A percentile compares a stretch with the other conserved stretches of the same genome.
Conservation (phyloP, 768 basidiomycete genomes). For the Kockovaella imperatae region DNA sequence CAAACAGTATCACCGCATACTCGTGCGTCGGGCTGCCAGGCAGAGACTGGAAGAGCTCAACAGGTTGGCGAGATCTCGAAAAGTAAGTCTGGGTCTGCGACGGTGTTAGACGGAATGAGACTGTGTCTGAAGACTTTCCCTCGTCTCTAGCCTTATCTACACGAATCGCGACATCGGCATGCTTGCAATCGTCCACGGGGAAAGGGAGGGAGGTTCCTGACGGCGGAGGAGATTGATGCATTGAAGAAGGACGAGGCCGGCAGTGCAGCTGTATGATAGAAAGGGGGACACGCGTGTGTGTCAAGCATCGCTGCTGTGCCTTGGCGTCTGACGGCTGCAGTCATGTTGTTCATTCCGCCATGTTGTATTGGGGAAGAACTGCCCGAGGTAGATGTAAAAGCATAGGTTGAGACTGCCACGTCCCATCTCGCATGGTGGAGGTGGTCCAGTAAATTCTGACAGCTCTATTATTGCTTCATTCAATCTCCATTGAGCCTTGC, state of each 20-base stretch:
- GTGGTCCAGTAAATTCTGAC: too few relatives aligned
- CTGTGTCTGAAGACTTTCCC: neutral
- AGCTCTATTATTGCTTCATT: too few relatives aligned
- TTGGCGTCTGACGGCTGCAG: too few relatives aligned
- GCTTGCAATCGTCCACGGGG: constrained; percentile 95
- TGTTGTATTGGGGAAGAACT: too few relatives aligned
- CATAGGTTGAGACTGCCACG: too few relatives aligned
- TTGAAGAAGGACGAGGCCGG: constrained; percentile 34
- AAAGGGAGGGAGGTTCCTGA: constrained; percentile 94
- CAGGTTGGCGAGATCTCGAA: constrained; percentile 81
- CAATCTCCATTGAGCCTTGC: too few relatives aligned
- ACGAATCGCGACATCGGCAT: constrained; percentile 95
- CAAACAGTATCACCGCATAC: constrained; percentile 97
- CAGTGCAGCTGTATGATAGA: constrained; percentile 1
- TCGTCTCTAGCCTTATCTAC: constrained; percentile 74
- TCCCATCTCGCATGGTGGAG: too few relatives aligned
- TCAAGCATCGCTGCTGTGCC: neutral
- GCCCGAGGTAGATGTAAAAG: too few relatives aligned
- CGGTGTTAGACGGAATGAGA: too few relatives aligned
- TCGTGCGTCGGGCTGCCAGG: constrained; percentile 85
- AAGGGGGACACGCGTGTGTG: neutral
- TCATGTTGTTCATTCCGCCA: too few relatives aligned
- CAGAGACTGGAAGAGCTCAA: constrained; percentile 90
- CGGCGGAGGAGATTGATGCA: constrained; percentile 73
- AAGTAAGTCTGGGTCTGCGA: constrained; percentile 51